Base-by-base conservation (phyloP, 2,329 filamentous ascomycete genomes). In the Aspergillus candidus region DNA sequence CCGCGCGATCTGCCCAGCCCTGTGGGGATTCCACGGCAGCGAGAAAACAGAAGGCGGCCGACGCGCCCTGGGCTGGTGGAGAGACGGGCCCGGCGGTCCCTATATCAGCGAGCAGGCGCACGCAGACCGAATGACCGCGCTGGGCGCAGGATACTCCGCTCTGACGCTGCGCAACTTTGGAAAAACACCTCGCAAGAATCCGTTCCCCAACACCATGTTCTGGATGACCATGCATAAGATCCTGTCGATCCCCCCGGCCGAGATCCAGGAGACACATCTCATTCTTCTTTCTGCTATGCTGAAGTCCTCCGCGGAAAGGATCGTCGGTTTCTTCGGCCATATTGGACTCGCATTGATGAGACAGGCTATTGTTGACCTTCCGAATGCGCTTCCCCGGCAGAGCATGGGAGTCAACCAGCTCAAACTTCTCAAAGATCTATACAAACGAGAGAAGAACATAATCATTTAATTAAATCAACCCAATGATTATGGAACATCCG, bases 81-180 rank as follows among this genome's bases (percentile, higher is more conserved):
- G 74, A 52, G 76, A 80, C 14, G 65, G 65, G 34, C 51, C 52
- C 11, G 74, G 71, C 7, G 73, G 75, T 5, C 68, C 69, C 6
- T 91, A 78, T 72, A 73, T 85, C 47, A 70, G 74, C 2, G 82
- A 86, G 55, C 82, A 88, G 61, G 71, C 72, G n/a, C 89, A 96
- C 66, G 79, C 80, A 54, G 84, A 90, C 61, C 80, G 86, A 47
- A 91, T 94, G 84, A 83, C 80, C 4, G 91, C 89, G 0, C 73
- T 96, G 1, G 88, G 82, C 1, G 84, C 86, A 3, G 91, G 91
- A 0, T 98, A 85, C 60, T 87, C 89, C 0, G 81, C 90, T 1
- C 75, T 97, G 32, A 81, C 88, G 1, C 73, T 96, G 7, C 82
- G 91, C 38, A 88, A 94, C 62, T 95, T 94, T 60, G 79, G 79